These are phyloP conservation scores for Hortiboletus flavorubellus DNA, from an alignment of 768 basidiomycete genomes.

Conservation along the genomic window DNA sequence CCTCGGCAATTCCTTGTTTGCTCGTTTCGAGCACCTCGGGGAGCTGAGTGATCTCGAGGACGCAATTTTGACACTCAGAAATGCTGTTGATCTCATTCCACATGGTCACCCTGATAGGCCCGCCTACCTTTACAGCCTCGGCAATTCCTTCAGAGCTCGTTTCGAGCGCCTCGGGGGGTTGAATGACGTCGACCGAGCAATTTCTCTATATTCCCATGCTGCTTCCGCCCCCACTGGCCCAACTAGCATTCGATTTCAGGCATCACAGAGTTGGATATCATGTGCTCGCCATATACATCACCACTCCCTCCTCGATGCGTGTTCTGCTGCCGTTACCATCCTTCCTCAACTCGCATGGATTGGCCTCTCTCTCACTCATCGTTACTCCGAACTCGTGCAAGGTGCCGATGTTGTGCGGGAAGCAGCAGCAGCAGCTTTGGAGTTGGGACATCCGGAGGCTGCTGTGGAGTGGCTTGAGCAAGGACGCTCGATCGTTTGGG, in stretches of 20 bases:
- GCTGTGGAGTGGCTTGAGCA: conserved; percentile 15
- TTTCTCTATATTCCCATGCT: neutral
- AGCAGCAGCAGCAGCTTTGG: conserved; percentile 22
- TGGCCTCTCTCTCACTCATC: too few relatives aligned
- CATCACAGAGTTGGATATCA: too few relatives aligned
- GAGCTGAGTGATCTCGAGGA: neutral
- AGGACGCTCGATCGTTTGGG: conserved; percentile 12
- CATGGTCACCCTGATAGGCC: too few relatives aligned
- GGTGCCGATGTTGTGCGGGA: conserved; percentile 13
- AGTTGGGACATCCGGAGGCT: neutral
- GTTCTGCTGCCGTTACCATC: too few relatives aligned
- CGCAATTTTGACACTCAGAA: too few relatives aligned
- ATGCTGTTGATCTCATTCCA: too few relatives aligned
- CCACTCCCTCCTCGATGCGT: too few relatives aligned
- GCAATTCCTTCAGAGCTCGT: neutral
- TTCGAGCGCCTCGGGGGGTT: neutral
- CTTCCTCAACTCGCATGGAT: too few relatives aligned
- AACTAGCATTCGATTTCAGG: too few relatives aligned
- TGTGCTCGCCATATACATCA: too few relatives aligned
- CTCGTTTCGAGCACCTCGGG: neutral
- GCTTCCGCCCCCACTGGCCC: neutral
- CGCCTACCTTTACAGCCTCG: neutral
- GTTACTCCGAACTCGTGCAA: too few relatives aligned
- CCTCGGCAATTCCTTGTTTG: neutral
- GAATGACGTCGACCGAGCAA: neutral